Conservation (phyloP, 164 flowering plant species). For the Hamamelis virginiana region DNA sequence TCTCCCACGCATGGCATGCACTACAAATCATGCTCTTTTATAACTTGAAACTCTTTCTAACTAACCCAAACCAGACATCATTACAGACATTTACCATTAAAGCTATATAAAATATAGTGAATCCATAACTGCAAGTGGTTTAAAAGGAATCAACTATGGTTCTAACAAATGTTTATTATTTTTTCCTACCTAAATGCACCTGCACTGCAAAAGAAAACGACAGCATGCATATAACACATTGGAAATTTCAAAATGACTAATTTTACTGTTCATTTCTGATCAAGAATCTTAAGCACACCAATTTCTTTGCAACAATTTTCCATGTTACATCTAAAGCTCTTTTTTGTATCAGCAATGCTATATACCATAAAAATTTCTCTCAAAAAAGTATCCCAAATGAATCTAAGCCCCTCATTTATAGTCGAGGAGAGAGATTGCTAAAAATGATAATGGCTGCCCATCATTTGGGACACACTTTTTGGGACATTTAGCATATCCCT, state of each 20-base stretch:
- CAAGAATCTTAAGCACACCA: too few species aligned
- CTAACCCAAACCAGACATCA: neutral
- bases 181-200: neutral
- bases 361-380: too few species aligned
- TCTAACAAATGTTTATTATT: neutral
- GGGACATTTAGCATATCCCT: too few species aligned
- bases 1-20: slow-evolving; percentile 7
- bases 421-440: too few species aligned
- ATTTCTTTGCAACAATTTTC: too few species aligned
- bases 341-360: too few species aligned
- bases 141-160: neutral
- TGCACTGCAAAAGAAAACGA: neutral
- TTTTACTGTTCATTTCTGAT: too few species aligned
- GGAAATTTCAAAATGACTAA: too few species aligned
- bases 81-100: neutral
- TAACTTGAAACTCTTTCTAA: neutral
- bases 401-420: too few species aligned
- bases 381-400: too few species aligned
- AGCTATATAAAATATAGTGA: neutral
- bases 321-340: neutral
- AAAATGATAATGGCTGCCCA: too few species aligned
- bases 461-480: too few species aligned
- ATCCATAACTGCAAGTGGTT: neutral
- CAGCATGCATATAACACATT: neutral
- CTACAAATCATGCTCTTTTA: slow-evolving; percentile 5